These are phyloP conservation scores for Chaetomium cochliodes DNA, from an alignment of 495 filamentous ascomycete genomes.

Conservation along the genomic window DNA sequence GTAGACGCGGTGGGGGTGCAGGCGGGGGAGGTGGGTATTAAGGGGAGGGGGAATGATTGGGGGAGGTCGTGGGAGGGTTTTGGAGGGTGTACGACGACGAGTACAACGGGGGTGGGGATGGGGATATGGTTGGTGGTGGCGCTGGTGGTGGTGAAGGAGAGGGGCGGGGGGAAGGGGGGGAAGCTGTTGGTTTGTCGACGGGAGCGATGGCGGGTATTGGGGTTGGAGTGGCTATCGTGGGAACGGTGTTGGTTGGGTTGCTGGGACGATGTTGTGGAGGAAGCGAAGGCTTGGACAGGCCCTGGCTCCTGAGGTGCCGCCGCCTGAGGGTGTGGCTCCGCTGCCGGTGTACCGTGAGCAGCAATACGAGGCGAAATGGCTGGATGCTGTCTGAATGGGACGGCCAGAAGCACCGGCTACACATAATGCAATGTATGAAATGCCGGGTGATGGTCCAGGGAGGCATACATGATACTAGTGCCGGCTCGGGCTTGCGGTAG, in stretches of 20 bases:
- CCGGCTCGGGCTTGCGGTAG: too few species aligned
- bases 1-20: background rate
- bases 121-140: background rate
- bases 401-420: too few species aligned
- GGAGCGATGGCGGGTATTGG: slow-evolving; percentile 1
- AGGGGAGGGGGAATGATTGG: background rate
- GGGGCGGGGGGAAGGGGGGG: background rate
- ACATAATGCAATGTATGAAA: too few species aligned
- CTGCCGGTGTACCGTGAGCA: background rate
- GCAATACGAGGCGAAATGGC: too few species aligned
- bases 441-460: too few species aligned
- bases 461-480: too few species aligned
- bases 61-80: slow-evolving; percentile 17
- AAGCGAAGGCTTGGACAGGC: background rate
- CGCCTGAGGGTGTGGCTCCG: background rate
- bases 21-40: background rate
- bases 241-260: background rate
- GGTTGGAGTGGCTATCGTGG: background rate
- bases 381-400: too few species aligned
- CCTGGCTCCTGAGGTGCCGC: background rate
- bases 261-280: background rate
- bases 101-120: too few species aligned
- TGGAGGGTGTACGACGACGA: too few species aligned
- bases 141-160: background rate
- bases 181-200: background rate